These are phyloP conservation scores for Heliamphora pulchella DNA, from an alignment of 179 eudicot species.

Conservation along the genomic window DNA sequence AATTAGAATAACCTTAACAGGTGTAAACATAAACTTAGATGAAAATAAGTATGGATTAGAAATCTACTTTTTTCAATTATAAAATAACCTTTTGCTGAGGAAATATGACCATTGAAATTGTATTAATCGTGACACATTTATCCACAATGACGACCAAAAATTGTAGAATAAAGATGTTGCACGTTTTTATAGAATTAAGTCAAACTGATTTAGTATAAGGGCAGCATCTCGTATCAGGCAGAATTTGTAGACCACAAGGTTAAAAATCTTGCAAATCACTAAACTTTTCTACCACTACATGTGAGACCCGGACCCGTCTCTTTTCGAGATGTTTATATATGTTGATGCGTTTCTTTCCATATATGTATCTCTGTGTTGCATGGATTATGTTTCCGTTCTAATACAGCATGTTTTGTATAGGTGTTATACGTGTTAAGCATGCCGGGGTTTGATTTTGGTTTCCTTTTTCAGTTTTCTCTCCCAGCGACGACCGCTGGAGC, in stretches of 20 bases:
- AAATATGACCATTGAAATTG: background rate
- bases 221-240: background rate
- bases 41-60: background rate
- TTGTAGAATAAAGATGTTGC: conserved; percentile 1
- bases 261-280: background rate
- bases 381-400: no score
- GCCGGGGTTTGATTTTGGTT: no score
- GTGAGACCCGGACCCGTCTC: no score
- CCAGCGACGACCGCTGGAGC: no score
- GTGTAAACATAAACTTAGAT: conserved; percentile 33
- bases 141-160: background rate
- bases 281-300: no score
- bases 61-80: background rate
- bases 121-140: background rate
- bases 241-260: background rate
- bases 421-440: no score
- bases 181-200: background rate
- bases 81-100: background rate
- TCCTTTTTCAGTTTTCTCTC: no score
- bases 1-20: background rate
- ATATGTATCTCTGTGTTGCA: no score
- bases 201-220: background rate
- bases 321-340: no score
- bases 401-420: no score
- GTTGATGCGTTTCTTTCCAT: no score